Conservation (phyloP, 1,139 yeast genomes). For the Saccharomycopsis hybrid region DNA sequence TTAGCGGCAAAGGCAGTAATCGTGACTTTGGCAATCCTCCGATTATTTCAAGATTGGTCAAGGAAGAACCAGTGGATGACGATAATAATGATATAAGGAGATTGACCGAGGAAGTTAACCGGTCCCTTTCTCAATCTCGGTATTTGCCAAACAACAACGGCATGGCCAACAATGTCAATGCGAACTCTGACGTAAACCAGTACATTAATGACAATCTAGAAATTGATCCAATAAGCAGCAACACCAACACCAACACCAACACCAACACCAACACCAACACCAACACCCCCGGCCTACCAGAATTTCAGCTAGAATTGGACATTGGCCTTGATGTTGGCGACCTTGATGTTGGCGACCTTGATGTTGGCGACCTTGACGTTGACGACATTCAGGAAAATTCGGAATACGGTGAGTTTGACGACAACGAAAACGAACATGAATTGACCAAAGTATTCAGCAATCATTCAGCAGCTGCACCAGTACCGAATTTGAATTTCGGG, state of each 20-base stretch:
- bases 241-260: not conserved
- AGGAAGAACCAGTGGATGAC: not conserved
- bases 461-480: too few relatives aligned
- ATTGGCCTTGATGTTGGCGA: too few relatives aligned
- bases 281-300: not conserved
- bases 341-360: too few relatives aligned
- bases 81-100: not conserved
- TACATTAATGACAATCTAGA: not conserved
- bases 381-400: too few relatives aligned
- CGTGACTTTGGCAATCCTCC: too few relatives aligned
- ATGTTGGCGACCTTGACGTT: too few relatives aligned
- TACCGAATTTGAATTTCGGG: too few relatives aligned
- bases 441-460: too few relatives aligned
- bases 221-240: not conserved
- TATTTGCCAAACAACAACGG: not conserved
- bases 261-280: not conserved
- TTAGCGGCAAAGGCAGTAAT: not conserved
- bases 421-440: too few relatives aligned
- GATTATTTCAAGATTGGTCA: too few relatives aligned
- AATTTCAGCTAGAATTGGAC: not conserved
- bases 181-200: not conserved
- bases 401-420: too few relatives aligned
- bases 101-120: constrained; percentile 5
- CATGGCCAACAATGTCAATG: not conserved
- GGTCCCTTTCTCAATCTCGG: not conserved